Base-by-base conservation (phyloP, 2,329 filamentous ascomycete species). In the Ampelomyces quisqualis region DNA sequence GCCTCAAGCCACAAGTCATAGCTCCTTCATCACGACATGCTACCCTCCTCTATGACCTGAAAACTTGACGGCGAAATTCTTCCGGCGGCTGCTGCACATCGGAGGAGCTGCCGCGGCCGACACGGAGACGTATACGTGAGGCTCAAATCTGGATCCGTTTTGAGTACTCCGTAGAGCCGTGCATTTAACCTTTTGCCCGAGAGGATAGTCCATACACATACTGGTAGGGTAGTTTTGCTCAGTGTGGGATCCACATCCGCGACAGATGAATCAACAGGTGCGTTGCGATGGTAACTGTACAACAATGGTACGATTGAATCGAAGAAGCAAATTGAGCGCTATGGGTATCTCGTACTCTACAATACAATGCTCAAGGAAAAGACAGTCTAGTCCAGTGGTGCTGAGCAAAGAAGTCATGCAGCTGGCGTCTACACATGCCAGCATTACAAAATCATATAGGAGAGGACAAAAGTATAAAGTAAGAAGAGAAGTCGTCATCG, bases 21-120 rank as follows among this genome's bases (percentile, higher is more conserved):
- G 17, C 24, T 24, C 23, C 3, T n/a, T n/a, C 23, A 19, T 31
- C 29, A 19, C 15, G 22, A 28, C 24, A 29, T 21, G 9, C 14
- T 14, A 15, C 14, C 14, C 36, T 26, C 28, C n/a, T 19, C n/a
- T n/a, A 9, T 15, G 17, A 29, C 17, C 20, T 18, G 20, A 38
- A 23, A 19, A 31, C 14, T 23, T 15, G 36, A 39, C 22, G 19
- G 40, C 20, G 38, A 34, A 57, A 53, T 56, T 57, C 44, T 56
- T 58, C 55, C 55, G 55, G 32, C 50, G 45, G 26, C 51, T 51
- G 44, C 48, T 41, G 46, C 45, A 38, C 40, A 37, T 35, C 49
- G 48, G 43, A 28, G 38, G 54, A 48, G 52, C 53, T 48, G 56
- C 54, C 54, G 56, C 54, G 48, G 56, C 56, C 56, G 56, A 47